These are phyloP conservation scores for Bocquillonia castaneifolia DNA, from an alignment of 441 rosid species.

Conservation along the genomic window DNA sequence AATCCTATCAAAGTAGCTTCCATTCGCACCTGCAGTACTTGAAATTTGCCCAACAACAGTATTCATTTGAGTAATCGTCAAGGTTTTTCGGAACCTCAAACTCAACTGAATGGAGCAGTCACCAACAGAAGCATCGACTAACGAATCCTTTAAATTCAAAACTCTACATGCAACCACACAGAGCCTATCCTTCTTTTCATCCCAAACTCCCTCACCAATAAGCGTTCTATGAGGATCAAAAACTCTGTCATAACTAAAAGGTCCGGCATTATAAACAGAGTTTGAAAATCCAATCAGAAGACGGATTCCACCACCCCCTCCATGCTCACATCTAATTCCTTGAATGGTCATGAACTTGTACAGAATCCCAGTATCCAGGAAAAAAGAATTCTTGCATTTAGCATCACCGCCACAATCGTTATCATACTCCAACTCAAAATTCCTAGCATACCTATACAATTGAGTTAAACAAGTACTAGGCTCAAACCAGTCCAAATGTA, in stretches of 20 bases:
- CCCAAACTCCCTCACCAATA: slow-evolving; percentile 82
- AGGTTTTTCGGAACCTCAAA: slow-evolving; percentile 52
- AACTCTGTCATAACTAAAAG: slow-evolving; percentile 31
- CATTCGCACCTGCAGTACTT: slow-evolving; percentile 45
- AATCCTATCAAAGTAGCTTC: slow-evolving; percentile 43
- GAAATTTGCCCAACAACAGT: slow-evolving; percentile 53
- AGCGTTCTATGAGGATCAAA: slow-evolving; percentile 60
- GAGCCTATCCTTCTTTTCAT: slow-evolving; percentile 50
- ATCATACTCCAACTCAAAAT: slow-evolving; percentile 44
- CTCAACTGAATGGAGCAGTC: slow-evolving; percentile 68
- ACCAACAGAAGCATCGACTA: slow-evolving; percentile 46
- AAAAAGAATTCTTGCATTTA: slow-evolving; percentile 46
- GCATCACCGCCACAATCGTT: slow-evolving; percentile 35
- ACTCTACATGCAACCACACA: slow-evolving; percentile 66
- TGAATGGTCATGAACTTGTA: slow-evolving; percentile 44
- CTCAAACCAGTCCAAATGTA: slow-evolving; percentile 22
- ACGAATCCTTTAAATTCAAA: slow-evolving; percentile 42
- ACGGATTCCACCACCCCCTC: slow-evolving; percentile 35
- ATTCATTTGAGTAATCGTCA: slow-evolving; percentile 43
- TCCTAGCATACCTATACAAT: slow-evolving; percentile 24
- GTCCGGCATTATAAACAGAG: slow-evolving; percentile 19
- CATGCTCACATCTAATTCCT: slow-evolving; percentile 38
- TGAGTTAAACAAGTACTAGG: slow-evolving; percentile 23
- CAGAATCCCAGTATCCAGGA: slow-evolving; percentile 23
- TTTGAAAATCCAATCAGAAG: slow-evolving; percentile 49